Evolutionary conservation across 495 filamentous ascomycete genomes (phyloP), one percentile per base, ranked within the genome.

Genomic region (Daldinia loculata): DNA sequence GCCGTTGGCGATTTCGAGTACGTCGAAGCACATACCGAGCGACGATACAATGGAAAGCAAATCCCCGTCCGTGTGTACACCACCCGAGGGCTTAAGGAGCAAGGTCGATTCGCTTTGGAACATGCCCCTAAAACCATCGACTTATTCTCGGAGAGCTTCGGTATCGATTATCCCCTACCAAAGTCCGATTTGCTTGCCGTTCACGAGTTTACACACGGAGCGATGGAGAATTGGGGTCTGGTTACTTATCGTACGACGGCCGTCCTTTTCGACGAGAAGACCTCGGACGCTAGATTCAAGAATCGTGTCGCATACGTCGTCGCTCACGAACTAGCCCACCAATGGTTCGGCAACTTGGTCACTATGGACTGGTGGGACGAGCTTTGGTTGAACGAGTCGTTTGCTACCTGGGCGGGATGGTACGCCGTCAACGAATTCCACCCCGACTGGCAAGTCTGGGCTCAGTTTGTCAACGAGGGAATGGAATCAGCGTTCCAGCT

Each of bases 351-450:
- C 32, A 97, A 99, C 76, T 87, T 98, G 17, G 95, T 98, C 22
- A 93, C 91, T 15, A 93, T 93, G 91, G 88, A 90, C 69, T 90
- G 87, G 87, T 98, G 95, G 95, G 94, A 91, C 77, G 95, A 97
- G 79, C 85, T 99, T 24, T 99, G 95, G 95, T 86, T 98, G 12
- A 96, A 96, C 67, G 95, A 98, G 79, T 95, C 94, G 2, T 99
- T 99, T 79, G 95, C 95, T 24, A 99, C 95, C 4, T 98, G 95
- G 95, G 93, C 97, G 56, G 95, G 95, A 56, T 99, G 95, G 95
- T 86, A 93, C 56, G 95, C 95, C 15, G 89, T 93, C 24, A 92
- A 97, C 78, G 88, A 95, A 77, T 89, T 98, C 66, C 91, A 97
- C 81, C 95, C 94, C 6, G 94, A 96, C 57, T 97, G 93, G 93